Evolutionary conservation across 2,329 filamentous ascomycete species (phyloP).

Genomic region (Xylariaceae sp.): DNA sequence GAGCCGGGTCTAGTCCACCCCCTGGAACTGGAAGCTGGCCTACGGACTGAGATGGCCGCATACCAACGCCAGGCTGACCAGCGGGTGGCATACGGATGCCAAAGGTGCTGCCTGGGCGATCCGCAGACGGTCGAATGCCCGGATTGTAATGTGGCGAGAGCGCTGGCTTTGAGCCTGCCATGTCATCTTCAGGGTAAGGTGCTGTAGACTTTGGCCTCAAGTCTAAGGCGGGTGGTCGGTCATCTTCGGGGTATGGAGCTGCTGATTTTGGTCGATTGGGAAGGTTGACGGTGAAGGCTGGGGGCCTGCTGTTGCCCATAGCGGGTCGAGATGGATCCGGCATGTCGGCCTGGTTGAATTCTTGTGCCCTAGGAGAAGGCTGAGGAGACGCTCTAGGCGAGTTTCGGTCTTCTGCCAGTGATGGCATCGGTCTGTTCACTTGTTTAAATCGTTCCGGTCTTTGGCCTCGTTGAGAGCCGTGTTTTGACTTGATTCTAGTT

Average conservation of each 20-base stretch:
- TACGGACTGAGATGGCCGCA: constrained; percentile 49
- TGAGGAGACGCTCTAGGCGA: constrained; percentile 44
- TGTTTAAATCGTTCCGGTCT: constrained; percentile 63
- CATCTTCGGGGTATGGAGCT: constrained; percentile 73
- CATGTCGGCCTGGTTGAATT: constrained; percentile 48
- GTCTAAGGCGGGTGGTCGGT: constrained; percentile 56
- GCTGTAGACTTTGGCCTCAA: constrained; percentile 50
- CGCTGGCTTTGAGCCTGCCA: constrained; percentile 35
- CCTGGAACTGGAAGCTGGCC: constrained; percentile 49
- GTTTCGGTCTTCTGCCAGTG: constrained; percentile 47
- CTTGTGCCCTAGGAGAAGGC: constrained; percentile 44
- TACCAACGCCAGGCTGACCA: constrained; percentile 33
- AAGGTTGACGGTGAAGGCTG: constrained; percentile 57
- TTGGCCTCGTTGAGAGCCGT: constrained; percentile 68
- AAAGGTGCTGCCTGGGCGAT: constrained; percentile 56
- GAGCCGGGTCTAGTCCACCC: constrained; percentile 43
- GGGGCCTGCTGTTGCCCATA: constrained; percentile 43
- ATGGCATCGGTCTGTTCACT: constrained; percentile 49
- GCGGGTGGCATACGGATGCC: constrained; percentile 53
- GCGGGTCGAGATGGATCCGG: constrained; percentile 51
- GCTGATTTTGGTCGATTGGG: constrained; percentile 56
- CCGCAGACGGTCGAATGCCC: constrained; percentile 53
- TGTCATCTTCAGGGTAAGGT: constrained; percentile 59
- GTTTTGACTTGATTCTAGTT: constrained; percentile 80
- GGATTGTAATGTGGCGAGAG: constrained; percentile 48